Evolutionary conservation across 169 alveolate genomes (phyloP).

Genomic region (Plasmodium vivax): DNA sequence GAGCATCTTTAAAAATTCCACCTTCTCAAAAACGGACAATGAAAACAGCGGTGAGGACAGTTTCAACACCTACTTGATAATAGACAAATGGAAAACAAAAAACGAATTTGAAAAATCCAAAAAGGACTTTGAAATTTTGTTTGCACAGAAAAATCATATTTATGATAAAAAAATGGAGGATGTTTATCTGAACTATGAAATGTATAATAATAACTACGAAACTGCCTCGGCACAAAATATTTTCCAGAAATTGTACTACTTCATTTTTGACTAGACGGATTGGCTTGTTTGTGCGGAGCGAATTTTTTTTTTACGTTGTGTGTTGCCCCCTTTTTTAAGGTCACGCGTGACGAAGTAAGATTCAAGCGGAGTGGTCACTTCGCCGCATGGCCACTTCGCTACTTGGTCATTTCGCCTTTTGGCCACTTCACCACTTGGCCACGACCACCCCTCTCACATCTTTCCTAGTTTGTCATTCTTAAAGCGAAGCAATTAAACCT

Average conservation of each 20-base stretch:
- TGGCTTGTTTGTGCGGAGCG: background rate
- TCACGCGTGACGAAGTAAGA: background rate
- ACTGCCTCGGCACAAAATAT: slow-evolving; percentile 53
- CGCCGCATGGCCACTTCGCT: background rate
- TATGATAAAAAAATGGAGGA: slow-evolving; percentile 63
- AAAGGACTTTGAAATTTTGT: slow-evolving; percentile 47
- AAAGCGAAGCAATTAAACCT: background rate
- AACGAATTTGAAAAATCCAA: slow-evolving; percentile 47
- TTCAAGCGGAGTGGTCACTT: background rate
- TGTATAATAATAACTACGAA: slow-evolving; percentile 57
- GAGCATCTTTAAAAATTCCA: slow-evolving; percentile 44
- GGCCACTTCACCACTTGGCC: background rate
- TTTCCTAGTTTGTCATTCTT: background rate
- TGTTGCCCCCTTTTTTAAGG: background rate
- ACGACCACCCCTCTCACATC: background rate
- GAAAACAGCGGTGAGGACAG: slow-evolving; percentile 29
- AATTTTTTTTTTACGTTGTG: background rate
- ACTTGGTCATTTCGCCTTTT: background rate
- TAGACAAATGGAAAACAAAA: slow-evolving; percentile 69
- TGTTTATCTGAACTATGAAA: slow-evolving; percentile 35
- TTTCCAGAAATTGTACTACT: slow-evolving; percentile 11
- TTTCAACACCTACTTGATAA: slow-evolving; percentile 49
- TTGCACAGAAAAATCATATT: slow-evolving; percentile 40
- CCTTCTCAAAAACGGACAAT: slow-evolving; percentile 22
- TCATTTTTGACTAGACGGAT: slow-evolving; percentile 4